These are phyloP conservation scores for Poa annua DNA, from an alignment of 176 grass and related monocot species.

Conservation along the genomic window DNA sequence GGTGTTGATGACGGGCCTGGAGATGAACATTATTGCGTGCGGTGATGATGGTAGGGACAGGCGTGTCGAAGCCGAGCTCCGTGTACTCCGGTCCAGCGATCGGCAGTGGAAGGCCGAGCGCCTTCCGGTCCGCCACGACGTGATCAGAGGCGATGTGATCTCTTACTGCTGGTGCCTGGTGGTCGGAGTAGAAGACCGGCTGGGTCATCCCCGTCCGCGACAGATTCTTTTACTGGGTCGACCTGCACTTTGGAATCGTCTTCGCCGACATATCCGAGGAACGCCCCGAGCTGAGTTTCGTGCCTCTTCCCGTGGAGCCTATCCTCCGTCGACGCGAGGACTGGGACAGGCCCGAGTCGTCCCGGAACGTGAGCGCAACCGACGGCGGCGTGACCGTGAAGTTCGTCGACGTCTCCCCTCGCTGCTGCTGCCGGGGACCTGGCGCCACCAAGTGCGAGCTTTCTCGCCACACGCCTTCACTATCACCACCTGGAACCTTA, in stretches of 20 bases:
- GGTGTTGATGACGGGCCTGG: neutral
- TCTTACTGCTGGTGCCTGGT: neutral
- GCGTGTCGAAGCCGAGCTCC: neutral
- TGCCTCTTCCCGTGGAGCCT: neutral
- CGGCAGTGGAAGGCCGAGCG: neutral
- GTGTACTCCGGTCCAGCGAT: neutral
- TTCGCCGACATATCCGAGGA: neutral
- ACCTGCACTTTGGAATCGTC: neutral
- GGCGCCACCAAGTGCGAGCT: neutral
- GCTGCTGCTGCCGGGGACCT: neutral
- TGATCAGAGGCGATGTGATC: neutral
- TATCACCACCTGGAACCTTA: neutral
- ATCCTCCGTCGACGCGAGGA: neutral
- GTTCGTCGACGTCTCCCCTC: neutral
- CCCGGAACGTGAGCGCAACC: neutral
- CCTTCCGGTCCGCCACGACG: neutral
- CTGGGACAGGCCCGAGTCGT: neutral
- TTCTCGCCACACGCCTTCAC: neutral
- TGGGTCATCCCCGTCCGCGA: neutral
- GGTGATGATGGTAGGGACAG: neutral
- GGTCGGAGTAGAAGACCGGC: neutral
- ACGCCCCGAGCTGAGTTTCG: neutral
- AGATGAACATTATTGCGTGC: neutral
- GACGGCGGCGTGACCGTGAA: neutral
- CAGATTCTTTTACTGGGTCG: slow-evolving; percentile 1